These are phyloP conservation scores for Elasticomyces elasticus DNA, from an alignment of 495 filamentous ascomycete genomes.

Conservation along the genomic window DNA sequence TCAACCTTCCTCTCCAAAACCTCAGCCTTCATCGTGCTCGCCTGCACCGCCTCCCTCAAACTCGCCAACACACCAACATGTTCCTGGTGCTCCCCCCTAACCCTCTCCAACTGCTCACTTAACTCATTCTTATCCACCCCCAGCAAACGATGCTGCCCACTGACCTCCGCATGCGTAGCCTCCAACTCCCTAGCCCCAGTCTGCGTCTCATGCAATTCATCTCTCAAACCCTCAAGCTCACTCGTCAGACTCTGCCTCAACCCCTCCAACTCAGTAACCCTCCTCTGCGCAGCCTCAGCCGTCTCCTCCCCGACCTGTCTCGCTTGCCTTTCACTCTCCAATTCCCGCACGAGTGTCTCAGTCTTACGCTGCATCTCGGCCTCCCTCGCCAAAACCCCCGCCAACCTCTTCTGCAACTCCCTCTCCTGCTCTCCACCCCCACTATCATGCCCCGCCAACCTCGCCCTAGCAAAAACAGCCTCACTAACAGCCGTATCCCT, in stretches of 20 bases:
- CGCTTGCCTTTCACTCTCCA: slow-evolving; percentile 69
- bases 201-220: slow-evolving; percentile 70
- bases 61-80: slow-evolving; percentile 61
- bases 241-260: slow-evolving; percentile 69
- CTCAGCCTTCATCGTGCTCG: slow-evolving; percentile 62
- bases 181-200: slow-evolving; percentile 69
- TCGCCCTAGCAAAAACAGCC: slow-evolving; percentile 89
- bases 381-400: slow-evolving; percentile 65
- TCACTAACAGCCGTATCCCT: slow-evolving; percentile 84
- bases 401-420: slow-evolving; percentile 75
- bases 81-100: slow-evolving; percentile 54
- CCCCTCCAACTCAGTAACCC: slow-evolving; percentile 71
- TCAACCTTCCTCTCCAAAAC: slow-evolving; percentile 73
- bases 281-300: slow-evolving; percentile 66
- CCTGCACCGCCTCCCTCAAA: slow-evolving; percentile 67
- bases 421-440: slow-evolving; percentile 58
- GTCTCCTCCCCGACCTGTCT: slow-evolving; percentile 82
- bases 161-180: slow-evolving; percentile 62
- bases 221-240: slow-evolving; percentile 74
- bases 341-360: slow-evolving; percentile 54
- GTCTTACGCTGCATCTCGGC: slow-evolving; percentile 62
- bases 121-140: slow-evolving; percentile 77
- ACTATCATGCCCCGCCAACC: slow-evolving; percentile 71
- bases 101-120: slow-evolving; percentile 56
- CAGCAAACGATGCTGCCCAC: slow-evolving; percentile 60